These are phyloP conservation scores for Chalara sp. DNA, from an alignment of 2,329 filamentous ascomycete genomes.

Conservation along the genomic window DNA sequence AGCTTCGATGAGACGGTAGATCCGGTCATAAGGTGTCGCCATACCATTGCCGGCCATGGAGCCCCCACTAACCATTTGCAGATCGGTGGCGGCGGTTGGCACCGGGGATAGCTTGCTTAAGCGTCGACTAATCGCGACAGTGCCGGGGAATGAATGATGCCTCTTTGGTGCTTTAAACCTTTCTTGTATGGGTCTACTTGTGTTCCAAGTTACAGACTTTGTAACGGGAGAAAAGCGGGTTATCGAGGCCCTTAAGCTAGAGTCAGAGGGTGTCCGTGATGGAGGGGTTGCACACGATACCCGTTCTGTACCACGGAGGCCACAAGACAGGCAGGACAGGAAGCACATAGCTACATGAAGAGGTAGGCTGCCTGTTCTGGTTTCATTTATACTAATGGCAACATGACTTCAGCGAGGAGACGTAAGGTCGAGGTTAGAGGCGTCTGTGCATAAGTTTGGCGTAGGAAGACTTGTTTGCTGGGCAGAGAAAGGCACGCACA, in stretches of 20 bases:
- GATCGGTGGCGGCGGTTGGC: not conserved
- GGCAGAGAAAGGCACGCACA: not conserved
- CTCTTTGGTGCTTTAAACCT: not conserved
- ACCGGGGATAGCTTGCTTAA: not conserved
- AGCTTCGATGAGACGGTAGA: not conserved
- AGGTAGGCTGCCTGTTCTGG: not conserved
- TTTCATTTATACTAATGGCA: not conserved
- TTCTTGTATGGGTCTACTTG: not conserved
- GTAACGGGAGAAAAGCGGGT: not conserved
- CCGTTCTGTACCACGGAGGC: not conserved
- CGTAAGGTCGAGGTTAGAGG: not conserved
- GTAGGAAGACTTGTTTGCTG: not conserved
- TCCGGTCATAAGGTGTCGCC: not conserved
- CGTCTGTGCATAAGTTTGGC: not conserved
- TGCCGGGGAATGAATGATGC: not conserved
- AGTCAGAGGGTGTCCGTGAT: not conserved
- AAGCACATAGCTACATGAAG: not conserved
- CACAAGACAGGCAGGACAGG: slow-evolving; percentile 1
- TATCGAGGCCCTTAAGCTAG: not conserved
- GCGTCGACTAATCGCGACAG: not conserved
- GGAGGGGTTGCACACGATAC: not conserved
- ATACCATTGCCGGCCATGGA: not conserved
- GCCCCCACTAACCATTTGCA: not conserved
- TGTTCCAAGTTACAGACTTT: not conserved
- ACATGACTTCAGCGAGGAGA: not conserved